phyloP scores from a whole-genome alignment of 306 rosid genomes.

The Boehmeria nivea region DNA sequence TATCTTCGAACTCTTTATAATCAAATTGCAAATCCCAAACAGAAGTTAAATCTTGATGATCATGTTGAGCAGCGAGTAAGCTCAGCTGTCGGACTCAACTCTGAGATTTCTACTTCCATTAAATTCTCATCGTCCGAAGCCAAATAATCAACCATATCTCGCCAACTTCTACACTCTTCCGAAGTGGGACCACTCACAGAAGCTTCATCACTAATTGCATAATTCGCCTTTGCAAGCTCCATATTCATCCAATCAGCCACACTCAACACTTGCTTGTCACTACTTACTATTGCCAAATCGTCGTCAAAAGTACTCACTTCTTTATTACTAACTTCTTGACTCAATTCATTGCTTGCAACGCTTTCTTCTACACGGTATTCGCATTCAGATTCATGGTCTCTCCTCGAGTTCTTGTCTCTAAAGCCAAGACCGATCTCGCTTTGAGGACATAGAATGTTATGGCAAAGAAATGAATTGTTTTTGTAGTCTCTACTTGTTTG shows the following conservation, averaged over 20 bases:
- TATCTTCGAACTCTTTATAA: no score
- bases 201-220: no score
- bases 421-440: constrained; percentile 24
- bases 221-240: constrained; percentile 25
- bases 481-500: neutral
- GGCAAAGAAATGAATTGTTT: neutral
- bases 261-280: neutral
- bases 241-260: constrained; percentile 37
- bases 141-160: constrained; percentile 20
- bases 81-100: neutral
- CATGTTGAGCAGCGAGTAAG: neutral
- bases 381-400: constrained; percentile 23
- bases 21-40: neutral
- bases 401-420: constrained; percentile 26
- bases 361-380: no score
- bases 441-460: constrained; percentile 22
- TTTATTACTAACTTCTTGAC: neutral
- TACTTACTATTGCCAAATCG: neutral
- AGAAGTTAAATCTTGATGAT: neutral
- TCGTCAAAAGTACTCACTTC: neutral
- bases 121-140: neutral
- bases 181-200: neutral
- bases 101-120: neutral
- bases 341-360: no score
- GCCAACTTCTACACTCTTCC: constrained; percentile 24